These are phyloP conservation scores for Mortierella antarctica DNA, from an alignment of 192 early-diverging fungal genomes.

Conservation along the genomic window DNA sequence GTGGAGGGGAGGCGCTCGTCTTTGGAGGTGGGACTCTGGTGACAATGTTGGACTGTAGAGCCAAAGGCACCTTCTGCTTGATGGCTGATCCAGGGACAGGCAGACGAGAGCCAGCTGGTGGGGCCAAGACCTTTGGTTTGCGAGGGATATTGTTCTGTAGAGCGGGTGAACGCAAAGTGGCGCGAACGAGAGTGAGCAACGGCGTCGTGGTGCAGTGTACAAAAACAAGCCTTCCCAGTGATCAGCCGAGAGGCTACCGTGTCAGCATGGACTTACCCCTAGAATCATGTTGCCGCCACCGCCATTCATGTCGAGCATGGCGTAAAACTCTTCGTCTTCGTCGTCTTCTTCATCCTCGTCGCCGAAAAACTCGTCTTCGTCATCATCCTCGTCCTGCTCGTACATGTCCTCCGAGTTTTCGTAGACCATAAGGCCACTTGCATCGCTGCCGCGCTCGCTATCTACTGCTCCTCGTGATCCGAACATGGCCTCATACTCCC, in stretches of 20 bases:
- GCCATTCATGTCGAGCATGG: constrained; percentile 46
- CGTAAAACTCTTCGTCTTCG: constrained; percentile 45
- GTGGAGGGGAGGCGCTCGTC: neutral
- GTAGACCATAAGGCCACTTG: constrained; percentile 29
- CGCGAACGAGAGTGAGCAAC: neutral
- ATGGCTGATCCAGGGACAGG: constrained; percentile 26
- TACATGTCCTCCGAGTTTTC: constrained; percentile 28
- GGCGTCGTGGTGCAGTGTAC: neutral
- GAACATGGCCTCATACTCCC: constrained; percentile 40
- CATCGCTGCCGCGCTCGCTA: constrained; percentile 46
- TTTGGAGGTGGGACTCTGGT: constrained; percentile 4
- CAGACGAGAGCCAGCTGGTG: constrained; percentile 35
- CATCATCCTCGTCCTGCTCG: constrained; percentile 22
- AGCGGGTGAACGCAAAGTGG: neutral
- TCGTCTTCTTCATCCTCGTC: constrained; percentile 22
- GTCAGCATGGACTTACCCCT: constrained; percentile 21
- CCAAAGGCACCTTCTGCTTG: constrained; percentile 25
- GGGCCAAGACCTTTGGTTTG: constrained; percentile 39
- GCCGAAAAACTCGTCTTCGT: constrained; percentile 22
- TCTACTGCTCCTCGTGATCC: constrained; percentile 42
- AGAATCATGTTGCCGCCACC: constrained; percentile 47
- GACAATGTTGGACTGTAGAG: constrained; percentile 25
- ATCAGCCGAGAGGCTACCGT: neutral
- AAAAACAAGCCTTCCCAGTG: neutral
- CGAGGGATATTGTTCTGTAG: constrained; percentile 49